Conservation (phyloP, 2,329 filamentous ascomycete species). For the Tolypocladium tundrense region DNA sequence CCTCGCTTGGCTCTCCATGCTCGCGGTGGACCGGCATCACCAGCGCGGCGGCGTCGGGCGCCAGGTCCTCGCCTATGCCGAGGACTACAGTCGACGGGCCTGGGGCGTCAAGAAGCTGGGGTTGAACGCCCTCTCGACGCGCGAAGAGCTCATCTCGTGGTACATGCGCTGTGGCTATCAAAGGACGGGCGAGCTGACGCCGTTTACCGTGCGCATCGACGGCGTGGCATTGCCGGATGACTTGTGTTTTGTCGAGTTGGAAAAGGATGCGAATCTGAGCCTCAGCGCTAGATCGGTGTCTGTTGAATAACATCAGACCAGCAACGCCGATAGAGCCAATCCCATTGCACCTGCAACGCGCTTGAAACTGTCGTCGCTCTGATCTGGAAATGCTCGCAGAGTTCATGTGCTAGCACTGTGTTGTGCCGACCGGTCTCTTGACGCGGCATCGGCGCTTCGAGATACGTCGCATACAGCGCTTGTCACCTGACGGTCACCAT, state of each 20-base stretch:
- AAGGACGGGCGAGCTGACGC: not conserved
- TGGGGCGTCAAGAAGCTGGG: not conserved
- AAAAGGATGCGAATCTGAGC: not conserved
- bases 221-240: not conserved
- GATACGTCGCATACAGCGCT: no score
- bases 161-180: not conserved
- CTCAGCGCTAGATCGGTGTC: no score
- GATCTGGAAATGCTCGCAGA: not conserved
- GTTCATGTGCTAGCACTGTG: not conserved
- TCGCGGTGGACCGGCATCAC: not conserved
- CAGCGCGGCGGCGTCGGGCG: not conserved
- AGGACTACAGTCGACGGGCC: not conserved
- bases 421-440: not conserved
- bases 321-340: no score
- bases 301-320: no score
- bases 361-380: no score
- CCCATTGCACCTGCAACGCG: no score
- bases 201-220: not conserved
- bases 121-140: not conserved
- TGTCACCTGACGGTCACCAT: no score
- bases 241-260: not conserved
- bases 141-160: not conserved
- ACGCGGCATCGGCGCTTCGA: no score
- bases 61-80: not conserved
- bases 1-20: not conserved